A percentile compares a stretch with the other conserved stretches of the same genome.
These are phyloP conservation scores for Chlamydomonas schloesseri DNA, from an alignment of 139 green algal genomes.

Conservation along the genomic window DNA sequence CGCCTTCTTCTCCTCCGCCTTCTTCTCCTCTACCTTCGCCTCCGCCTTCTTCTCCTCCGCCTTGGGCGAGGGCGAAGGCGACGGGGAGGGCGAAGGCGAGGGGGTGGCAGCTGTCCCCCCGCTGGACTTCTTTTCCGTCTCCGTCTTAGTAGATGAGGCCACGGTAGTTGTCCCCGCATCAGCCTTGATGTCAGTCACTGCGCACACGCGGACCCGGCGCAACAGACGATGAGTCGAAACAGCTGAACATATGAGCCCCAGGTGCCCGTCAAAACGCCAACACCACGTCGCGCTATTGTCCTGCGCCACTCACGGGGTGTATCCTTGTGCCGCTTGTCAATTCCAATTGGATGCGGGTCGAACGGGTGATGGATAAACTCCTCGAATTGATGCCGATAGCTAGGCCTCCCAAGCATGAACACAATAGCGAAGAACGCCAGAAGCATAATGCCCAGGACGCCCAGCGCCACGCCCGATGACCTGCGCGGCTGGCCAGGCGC, in stretches of 20 bases:
- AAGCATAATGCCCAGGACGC: conserved; percentile 46
- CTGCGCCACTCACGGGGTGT: not conserved
- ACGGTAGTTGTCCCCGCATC: too few relatives aligned
- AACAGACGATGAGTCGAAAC: not conserved
- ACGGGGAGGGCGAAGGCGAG: too few relatives aligned
- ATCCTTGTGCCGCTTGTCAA: conserved; percentile 40
- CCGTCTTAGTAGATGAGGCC: too few relatives aligned
- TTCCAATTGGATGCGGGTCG: conserved; percentile 43
- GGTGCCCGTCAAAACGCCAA: too few relatives aligned
- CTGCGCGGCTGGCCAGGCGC: conserved; percentile 8
- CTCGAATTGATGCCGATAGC: conserved; percentile 17
- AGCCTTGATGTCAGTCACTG: too few relatives aligned
- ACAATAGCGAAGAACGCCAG: conserved; percentile 48
- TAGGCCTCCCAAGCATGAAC: conserved; percentile 44
- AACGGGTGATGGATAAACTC: conserved; percentile 39
- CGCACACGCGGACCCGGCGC: not conserved
- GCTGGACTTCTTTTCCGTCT: too few relatives aligned
- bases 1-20: not conserved
- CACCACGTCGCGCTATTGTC: too few relatives aligned
- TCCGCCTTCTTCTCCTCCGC: too few relatives aligned
- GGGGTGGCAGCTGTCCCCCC: too few relatives aligned
- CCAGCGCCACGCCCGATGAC: conserved; percentile 36
- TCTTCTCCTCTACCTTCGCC: not conserved
- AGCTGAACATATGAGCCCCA: too few relatives aligned
- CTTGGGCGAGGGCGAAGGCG: too few relatives aligned